phyloP scores from a whole-genome alignment of 106 monocot genomes.

The Posidonia australis region DNA sequence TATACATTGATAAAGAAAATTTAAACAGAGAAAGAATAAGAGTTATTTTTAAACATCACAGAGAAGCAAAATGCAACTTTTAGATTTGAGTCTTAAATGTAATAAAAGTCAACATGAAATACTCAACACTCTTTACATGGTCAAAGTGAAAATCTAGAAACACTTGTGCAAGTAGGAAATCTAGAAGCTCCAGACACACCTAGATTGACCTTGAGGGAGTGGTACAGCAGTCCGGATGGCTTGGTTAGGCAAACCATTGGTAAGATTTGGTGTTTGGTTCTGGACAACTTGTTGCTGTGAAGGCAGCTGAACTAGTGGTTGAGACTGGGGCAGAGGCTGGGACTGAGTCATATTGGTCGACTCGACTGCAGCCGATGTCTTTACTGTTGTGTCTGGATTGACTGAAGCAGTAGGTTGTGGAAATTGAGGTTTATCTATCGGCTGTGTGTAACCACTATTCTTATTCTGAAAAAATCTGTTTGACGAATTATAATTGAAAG shows the following conservation, averaged over 20 bases:
- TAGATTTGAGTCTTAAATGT: slow-evolving; percentile 9
- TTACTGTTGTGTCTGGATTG: slow-evolving; percentile 30
- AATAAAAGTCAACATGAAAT: background rate
- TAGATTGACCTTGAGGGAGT: slow-evolving; percentile 99
- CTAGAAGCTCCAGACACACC: slow-evolving; percentile 93
- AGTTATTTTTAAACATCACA: slow-evolving; percentile 7
- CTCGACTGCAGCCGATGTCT: slow-evolving; percentile 19
- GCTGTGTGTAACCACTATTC: slow-evolving; percentile 51
- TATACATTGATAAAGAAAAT: background rate
- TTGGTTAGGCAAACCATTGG: slow-evolving; percentile 57
- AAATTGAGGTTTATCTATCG: slow-evolving; percentile 49
- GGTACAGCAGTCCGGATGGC: slow-evolving; percentile 61
- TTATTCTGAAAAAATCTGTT: slow-evolving; percentile 61
- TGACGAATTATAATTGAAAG: slow-evolving; percentile 57
- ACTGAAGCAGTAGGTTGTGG: slow-evolving; percentile 21
- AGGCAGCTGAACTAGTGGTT: slow-evolving; percentile 18
- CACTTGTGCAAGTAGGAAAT: background rate
- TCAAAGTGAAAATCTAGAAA: background rate
- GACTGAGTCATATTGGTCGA: slow-evolving; percentile 28
- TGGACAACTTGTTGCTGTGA: slow-evolving; percentile 33
- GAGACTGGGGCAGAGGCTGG: slow-evolving; percentile 9
- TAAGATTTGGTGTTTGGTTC: slow-evolving; percentile 33
- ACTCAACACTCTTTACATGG: background rate
- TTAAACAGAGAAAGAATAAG: background rate
- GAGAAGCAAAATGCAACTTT: slow-evolving; percentile 35